A percentile compares a stretch with the other conserved stretches of the same genome.
Conservation (phyloP, 257 asterid species). For the Capsicum chinense region DNA sequence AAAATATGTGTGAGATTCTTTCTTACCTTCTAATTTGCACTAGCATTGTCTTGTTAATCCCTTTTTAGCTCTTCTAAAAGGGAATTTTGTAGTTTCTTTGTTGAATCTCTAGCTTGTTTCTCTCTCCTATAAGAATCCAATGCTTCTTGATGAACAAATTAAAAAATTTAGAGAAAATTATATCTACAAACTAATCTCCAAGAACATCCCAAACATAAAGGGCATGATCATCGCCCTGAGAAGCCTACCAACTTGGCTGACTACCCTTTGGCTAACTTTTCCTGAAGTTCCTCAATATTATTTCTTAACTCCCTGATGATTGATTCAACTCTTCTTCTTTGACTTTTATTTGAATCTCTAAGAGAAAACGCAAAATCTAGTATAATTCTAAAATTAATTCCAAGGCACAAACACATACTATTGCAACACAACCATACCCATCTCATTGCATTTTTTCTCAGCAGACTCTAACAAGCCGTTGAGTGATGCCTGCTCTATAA, state of each 20-base stretch:
- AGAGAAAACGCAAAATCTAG: conserved; percentile 10
- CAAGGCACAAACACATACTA: conserved; percentile 9
- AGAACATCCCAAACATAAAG: neutral
- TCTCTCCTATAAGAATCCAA: conserved; percentile 62
- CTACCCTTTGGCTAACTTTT: conserved; percentile 69
- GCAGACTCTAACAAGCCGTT: conserved; percentile 62
- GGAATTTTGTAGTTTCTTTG: conserved; percentile 68
- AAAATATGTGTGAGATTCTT: too few species aligned
- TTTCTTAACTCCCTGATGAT: conserved; percentile 73
- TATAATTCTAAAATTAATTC: conserved; percentile 17
- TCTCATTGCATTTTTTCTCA: conserved; percentile 65
- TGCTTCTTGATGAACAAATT: conserved; percentile 62
- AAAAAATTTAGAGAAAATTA: neutral
- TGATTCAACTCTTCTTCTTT: conserved; percentile 78
- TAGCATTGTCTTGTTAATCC: too few species aligned
- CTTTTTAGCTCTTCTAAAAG: conserved; percentile 31
- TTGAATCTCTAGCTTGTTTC: conserved; percentile 62
- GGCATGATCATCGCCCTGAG: neutral
- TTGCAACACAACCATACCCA: conserved; percentile 45
- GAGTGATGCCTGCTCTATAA: conserved; percentile 56
- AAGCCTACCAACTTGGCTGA: conserved; percentile 64
- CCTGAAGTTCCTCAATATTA: conserved; percentile 66
- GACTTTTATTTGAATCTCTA: conserved; percentile 73
- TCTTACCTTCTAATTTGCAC: too few species aligned
- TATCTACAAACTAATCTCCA: neutral